phyloP scores from a whole-genome alignment of 192 early-diverging fungal species.

The Borealophlyctis nickersoniae region DNA sequence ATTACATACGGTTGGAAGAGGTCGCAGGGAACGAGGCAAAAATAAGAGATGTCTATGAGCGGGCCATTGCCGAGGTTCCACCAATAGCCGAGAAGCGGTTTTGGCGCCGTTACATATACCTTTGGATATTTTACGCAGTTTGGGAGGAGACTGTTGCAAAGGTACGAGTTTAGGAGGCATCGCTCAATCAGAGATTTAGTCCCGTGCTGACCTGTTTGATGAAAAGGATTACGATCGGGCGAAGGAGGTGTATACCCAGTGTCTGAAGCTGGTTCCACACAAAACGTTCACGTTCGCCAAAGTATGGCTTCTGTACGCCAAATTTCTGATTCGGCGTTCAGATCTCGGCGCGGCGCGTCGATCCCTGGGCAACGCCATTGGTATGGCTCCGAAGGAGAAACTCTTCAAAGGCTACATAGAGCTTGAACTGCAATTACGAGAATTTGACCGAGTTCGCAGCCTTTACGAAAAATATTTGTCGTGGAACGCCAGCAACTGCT shows the following conservation, averaged over 20 bases:
- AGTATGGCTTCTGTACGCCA: slow-evolving; percentile 92
- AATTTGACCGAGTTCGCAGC: slow-evolving; percentile 88
- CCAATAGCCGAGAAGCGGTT: slow-evolving; percentile 82
- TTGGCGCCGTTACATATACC: slow-evolving; percentile 96
- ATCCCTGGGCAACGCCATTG: slow-evolving; percentile 78
- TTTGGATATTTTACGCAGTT: slow-evolving; percentile 98
- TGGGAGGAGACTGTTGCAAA: slow-evolving; percentile 88
- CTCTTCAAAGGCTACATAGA: slow-evolving; percentile 97
- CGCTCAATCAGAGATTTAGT: no score
- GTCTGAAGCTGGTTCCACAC: slow-evolving; percentile 86
- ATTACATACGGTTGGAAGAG: slow-evolving; percentile 90
- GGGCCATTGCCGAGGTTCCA: slow-evolving; percentile 88
- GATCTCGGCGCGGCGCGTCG: slow-evolving; percentile 75
- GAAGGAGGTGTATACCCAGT: slow-evolving; percentile 77
- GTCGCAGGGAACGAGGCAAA: slow-evolving; percentile 63
- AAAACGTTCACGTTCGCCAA: slow-evolving; percentile 95
- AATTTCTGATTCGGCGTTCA: slow-evolving; percentile 80
- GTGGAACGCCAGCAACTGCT: slow-evolving; percentile 80
- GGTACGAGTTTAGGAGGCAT: slow-evolving; percentile 35
- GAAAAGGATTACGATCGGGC: slow-evolving; percentile 75
- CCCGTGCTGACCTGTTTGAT: no score
- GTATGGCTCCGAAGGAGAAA: slow-evolving; percentile 85
- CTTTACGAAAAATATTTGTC: slow-evolving; percentile 91
- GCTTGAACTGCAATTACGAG: slow-evolving; percentile 87
- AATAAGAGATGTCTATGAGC: slow-evolving; percentile 92